phyloP scores from a whole-genome alignment of 2,329 filamentous ascomycete genomes.

The Venturia nashicola region DNA sequence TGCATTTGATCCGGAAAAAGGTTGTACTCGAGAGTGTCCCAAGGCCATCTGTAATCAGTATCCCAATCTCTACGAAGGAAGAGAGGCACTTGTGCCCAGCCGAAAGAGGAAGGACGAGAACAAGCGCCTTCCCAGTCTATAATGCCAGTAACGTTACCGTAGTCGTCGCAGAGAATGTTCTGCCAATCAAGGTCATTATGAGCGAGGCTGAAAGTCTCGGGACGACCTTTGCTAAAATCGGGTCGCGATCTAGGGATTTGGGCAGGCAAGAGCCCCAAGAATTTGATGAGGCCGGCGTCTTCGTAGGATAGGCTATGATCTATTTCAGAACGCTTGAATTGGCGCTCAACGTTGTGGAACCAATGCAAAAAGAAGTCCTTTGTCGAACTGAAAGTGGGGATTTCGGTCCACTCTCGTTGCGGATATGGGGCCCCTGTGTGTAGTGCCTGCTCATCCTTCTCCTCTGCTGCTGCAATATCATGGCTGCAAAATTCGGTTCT shows the following conservation, averaged over 20 bases:
- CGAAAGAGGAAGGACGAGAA: not conserved
- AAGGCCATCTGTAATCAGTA: not conserved
- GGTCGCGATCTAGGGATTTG: not conserved
- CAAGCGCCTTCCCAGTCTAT: constrained; percentile 2
- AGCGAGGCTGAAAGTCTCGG: constrained; percentile 4
- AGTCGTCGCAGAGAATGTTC: constrained; percentile 7
- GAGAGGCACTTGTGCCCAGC: not conserved
- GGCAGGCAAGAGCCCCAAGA: not conserved
- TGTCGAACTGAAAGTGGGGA: not conserved
- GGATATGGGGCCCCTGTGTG: not conserved
- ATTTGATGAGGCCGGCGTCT: not conserved
- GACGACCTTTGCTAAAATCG: not conserved
- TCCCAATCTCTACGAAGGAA: constrained; percentile 1
- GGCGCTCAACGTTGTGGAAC: not conserved
- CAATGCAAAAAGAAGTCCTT: not conserved
- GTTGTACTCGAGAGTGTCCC: not conserved
- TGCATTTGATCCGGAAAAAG: not conserved
- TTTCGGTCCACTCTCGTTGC: not conserved
- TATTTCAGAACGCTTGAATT: not conserved
- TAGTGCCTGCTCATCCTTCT: not conserved
- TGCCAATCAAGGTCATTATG: constrained; percentile 9
- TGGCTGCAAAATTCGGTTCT: not conserved
- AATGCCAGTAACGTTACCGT: constrained; percentile 9
- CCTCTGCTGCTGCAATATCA: not conserved
- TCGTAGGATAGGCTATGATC: not conserved